Conservation (phyloP, 441 rosid genomes). For the Isatis lusitanica region DNA sequence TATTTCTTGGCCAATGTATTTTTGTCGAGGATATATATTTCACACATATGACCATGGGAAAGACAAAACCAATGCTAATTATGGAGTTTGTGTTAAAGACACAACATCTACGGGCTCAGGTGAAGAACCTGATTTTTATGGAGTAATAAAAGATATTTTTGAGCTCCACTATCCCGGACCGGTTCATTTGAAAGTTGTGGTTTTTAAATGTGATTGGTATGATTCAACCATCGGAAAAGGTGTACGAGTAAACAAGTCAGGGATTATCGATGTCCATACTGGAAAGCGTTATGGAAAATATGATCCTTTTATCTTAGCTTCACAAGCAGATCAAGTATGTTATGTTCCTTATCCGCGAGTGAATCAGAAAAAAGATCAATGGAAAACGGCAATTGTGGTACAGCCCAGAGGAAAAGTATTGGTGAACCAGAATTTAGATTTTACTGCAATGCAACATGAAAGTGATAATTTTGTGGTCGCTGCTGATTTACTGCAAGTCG, state of each 20-base stretch:
- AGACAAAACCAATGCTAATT: neutral
- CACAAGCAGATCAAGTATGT: neutral
- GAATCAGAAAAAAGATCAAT: neutral
- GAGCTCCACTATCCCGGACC: neutral
- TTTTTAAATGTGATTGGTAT: conserved; percentile 16
- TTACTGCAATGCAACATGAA: neutral
- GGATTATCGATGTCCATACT: neutral
- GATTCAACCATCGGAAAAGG: neutral
- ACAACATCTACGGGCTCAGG: neutral
- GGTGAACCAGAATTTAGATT: neutral
- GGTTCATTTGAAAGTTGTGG: neutral
- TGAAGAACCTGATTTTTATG: neutral
- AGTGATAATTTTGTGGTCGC: neutral
- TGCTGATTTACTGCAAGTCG: neutral
- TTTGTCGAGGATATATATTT: conserved; percentile 1
- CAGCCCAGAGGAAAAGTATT: neutral
- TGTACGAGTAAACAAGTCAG: neutral
- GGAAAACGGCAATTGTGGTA: neutral
- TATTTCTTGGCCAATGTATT: neutral
- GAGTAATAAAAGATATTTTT: neutral
- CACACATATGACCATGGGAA: neutral
- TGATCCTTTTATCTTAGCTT: neutral
- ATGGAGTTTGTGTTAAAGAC: conserved; percentile 1
- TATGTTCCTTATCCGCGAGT: neutral
- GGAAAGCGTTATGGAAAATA: neutral